phyloP scores from a whole-genome alignment of 768 basidiomycete species.

The Suillus weaverae region DNA sequence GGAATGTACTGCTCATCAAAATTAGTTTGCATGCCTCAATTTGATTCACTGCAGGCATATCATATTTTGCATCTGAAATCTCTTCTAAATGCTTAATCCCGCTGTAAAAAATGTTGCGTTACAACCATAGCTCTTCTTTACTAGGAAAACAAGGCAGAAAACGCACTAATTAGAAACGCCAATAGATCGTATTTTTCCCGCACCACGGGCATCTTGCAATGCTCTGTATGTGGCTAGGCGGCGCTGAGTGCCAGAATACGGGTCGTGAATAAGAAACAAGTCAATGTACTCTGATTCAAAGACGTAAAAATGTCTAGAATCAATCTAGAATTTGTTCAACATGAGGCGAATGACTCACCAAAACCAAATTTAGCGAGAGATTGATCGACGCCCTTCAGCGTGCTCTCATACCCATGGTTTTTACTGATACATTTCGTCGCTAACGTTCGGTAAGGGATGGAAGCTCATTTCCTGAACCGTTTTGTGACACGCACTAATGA shows the following conservation, averaged over 20 bases:
- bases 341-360: conserved; percentile 40
- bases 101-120: conserved; percentile 36
- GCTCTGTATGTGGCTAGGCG: conserved; percentile 76
- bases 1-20: not conserved
- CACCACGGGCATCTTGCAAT: conserved; percentile 57
- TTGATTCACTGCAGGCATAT: conserved; percentile 76
- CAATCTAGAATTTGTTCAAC: not conserved
- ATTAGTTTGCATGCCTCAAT: conserved; percentile 55
- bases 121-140: not conserved
- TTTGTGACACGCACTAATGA: conserved; percentile 56
- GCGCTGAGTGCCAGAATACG: conserved; percentile 57
- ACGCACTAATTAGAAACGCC: conserved; percentile 85
- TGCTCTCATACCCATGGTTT: conserved; percentile 62
- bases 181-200: conserved; percentile 68
- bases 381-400: conserved; percentile 55
- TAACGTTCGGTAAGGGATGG: conserved; percentile 24
- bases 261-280: conserved; percentile 78
- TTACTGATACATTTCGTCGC: conserved; percentile 65
- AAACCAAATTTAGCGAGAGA: conserved; percentile 61
- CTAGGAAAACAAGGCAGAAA: not conserved
- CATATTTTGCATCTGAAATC: conserved; percentile 59
- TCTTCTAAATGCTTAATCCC: conserved; percentile 73
- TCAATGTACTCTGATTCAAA: conserved; percentile 56
- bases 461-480: not conserved
- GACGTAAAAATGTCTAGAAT: not conserved